Conservation (phyloP, 306 rosid genomes). For the Inga laurina region DNA sequence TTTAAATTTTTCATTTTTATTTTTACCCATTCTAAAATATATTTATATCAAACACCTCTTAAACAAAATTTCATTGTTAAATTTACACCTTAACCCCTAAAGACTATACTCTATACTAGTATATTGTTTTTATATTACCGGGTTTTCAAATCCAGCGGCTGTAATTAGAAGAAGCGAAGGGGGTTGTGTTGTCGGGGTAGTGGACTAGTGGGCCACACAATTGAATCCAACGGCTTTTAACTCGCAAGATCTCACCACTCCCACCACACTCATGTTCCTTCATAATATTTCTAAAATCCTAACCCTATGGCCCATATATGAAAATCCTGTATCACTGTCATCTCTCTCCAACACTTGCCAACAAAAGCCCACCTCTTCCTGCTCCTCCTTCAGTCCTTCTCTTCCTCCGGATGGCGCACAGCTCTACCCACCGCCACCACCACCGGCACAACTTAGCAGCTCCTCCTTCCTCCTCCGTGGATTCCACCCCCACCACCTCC, state of each 20-base stretch:
- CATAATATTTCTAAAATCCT: neutral
- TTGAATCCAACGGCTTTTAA: constrained; percentile 20
- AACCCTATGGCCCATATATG: neutral
- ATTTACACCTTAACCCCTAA: too few relatives aligned
- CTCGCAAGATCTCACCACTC: constrained; percentile 39
- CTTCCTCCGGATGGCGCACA: constrained; percentile 51
- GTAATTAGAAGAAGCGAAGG: constrained; percentile 26
- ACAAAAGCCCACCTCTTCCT: constrained; percentile 1
- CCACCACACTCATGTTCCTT: constrained; percentile 16
- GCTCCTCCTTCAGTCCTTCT: neutral
- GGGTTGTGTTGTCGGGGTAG: neutral
- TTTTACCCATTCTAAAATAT: too few relatives aligned
- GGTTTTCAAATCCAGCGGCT: too few relatives aligned
- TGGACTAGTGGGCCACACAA: constrained; percentile 38
- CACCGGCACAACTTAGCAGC: constrained; percentile 51
- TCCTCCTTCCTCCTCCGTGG: constrained; percentile 37
- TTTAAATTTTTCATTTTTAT: too few relatives aligned
- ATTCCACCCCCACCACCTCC: constrained; percentile 39
- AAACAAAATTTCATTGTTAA: too few relatives aligned
- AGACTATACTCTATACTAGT: too few relatives aligned
- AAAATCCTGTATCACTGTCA: neutral
- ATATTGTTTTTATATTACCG: too few relatives aligned
- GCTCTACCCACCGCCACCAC: constrained; percentile 30
- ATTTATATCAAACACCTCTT: too few relatives aligned
- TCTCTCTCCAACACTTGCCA: neutral